Evolutionary conservation across 768 basidiomycete genomes (phyloP).

Genomic region (Cystobasidium tubakii): DNA sequence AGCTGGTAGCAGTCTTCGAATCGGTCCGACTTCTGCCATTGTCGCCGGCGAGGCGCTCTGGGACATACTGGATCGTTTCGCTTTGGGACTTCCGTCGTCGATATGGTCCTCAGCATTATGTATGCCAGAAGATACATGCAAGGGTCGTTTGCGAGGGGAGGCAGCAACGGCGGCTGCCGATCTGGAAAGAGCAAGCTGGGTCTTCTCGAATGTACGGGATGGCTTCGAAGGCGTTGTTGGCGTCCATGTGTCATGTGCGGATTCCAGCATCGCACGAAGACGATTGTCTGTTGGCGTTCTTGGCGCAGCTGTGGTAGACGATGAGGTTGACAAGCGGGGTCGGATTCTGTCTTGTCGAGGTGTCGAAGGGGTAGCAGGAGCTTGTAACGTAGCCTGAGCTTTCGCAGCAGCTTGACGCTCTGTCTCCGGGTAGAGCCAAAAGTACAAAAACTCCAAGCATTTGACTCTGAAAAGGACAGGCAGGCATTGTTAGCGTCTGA

Average conservation of each 20-base stretch:
- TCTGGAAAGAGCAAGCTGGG: conserved; percentile 3
- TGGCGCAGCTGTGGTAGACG: background rate
- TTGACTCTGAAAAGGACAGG: conserved; percentile 30
- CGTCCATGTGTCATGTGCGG: conserved; percentile 25
- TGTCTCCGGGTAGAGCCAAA: conserved; percentile 35
- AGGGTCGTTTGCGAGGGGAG: conserved; percentile 15
- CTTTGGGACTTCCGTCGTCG: background rate
- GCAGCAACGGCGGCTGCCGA: conserved; percentile 15
- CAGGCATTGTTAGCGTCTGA: background rate
- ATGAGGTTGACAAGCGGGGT: background rate
- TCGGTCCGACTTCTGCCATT: background rate
- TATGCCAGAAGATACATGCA: background rate
- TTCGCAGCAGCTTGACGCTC: background rate
- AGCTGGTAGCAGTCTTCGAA: background rate
- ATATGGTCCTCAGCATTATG: background rate
- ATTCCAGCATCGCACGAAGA: conserved; percentile 26
- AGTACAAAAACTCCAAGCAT: conserved; percentile 38
- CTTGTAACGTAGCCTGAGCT: background rate
- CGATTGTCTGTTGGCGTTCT: conserved; percentile 13
- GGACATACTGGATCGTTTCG: background rate
- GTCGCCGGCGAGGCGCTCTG: background rate
- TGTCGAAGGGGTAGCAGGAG: conserved; percentile 2
- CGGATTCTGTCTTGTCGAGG: background rate
- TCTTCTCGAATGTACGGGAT: conserved; percentile 26
- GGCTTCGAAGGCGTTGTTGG: conserved; percentile 27